phyloP scores from a whole-genome alignment of 2,329 filamentous ascomycete species.

The Grosmannia serpens region DNA sequence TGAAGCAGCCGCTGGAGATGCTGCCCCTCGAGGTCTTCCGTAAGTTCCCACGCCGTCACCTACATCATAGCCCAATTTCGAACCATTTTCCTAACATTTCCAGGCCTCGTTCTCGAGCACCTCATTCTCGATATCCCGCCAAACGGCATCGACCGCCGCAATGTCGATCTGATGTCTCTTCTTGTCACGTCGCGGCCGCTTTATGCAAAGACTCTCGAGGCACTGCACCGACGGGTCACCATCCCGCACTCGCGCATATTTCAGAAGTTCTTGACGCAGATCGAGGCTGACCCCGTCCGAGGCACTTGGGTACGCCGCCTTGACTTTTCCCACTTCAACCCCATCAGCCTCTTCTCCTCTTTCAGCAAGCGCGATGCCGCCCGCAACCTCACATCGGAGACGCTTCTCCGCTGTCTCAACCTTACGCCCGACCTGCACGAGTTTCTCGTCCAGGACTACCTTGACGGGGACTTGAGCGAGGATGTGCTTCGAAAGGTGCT shows the following conservation, averaged over 20 bases:
- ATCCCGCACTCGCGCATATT: constrained; percentile 77
- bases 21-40: constrained; percentile 61
- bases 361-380: constrained; percentile 64
- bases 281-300: constrained; percentile 53
- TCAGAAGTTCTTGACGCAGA: constrained; percentile 64
- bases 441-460: constrained; percentile 69
- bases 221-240: constrained; percentile 68
- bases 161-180: constrained; percentile 66
- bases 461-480: constrained; percentile 63
- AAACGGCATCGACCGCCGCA: constrained; percentile 65
- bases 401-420: constrained; percentile 58
- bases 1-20: constrained; percentile 38
- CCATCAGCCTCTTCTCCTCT: constrained; percentile 62
- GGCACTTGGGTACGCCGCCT: constrained; percentile 67
- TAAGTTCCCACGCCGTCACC: constrained; percentile 30
- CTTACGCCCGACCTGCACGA: constrained; percentile 65
- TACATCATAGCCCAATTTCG: not conserved
- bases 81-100: not conserved
- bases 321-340: constrained; percentile 81
- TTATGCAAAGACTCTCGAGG: constrained; percentile 60
- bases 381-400: constrained; percentile 63
- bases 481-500: constrained; percentile 61
- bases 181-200: constrained; percentile 65
- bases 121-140: constrained; percentile 61
- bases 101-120: constrained; percentile 63